Conservation (phyloP, 106 monocot species). For the Dioscorea dumetorum region DNA sequence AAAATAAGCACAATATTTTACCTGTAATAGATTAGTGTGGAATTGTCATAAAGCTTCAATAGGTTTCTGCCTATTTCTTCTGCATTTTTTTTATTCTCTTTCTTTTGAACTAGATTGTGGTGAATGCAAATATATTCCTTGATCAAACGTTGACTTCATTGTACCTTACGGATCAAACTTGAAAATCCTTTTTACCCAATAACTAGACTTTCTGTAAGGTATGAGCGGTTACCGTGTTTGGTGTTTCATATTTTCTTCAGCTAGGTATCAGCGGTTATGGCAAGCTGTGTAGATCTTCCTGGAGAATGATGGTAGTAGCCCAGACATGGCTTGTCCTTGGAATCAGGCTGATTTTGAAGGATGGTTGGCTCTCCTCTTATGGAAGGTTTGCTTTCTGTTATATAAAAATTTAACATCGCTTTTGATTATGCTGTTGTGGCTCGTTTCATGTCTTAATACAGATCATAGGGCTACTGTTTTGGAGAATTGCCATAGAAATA, state of each 20-base stretch:
- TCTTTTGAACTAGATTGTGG: neutral
- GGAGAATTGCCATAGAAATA: no score
- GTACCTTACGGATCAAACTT: no score
- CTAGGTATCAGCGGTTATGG: conserved; percentile 83
- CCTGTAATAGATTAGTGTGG: conserved; percentile 94
- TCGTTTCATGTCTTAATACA: no score
- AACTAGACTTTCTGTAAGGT: no score
- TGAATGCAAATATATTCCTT: neutral
- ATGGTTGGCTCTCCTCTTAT: no score
- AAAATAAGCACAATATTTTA: conserved; percentile 22
- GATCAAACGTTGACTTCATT: neutral
- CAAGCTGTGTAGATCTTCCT: conserved; percentile 79
- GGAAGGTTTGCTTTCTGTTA: no score
- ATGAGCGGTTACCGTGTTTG: conserved; percentile 79
- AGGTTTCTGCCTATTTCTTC: conserved; percentile 37
- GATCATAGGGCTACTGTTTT: no score
- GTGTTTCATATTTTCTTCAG: conserved; percentile 92
- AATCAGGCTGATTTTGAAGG: no score
- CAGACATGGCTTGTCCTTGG: conserved; percentile 25
- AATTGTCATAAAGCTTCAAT: conserved; percentile 67
- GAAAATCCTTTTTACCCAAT: no score
- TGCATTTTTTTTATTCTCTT: conserved; percentile 4
- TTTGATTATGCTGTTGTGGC: no score
- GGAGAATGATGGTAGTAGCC: conserved; percentile 25
- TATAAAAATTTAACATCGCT: no score